phyloP scores from a whole-genome alignment of 768 basidiomycete species.

The Pulveroboletus frians region DNA sequence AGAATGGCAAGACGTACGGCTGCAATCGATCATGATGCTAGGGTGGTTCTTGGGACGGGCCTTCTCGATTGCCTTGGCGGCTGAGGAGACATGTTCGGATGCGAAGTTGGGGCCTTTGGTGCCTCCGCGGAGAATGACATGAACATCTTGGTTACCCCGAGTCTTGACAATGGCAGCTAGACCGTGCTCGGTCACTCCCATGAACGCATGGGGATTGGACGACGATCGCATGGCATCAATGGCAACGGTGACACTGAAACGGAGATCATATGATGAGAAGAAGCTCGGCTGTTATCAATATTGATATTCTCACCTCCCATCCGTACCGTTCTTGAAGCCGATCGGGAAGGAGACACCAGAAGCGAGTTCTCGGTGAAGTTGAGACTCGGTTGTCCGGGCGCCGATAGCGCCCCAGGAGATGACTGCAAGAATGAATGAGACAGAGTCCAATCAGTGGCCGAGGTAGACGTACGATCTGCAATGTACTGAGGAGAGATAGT shows the following conservation, averaged over 20 bases:
- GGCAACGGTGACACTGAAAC: conserved; percentile 68
- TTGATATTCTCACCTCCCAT: conserved; percentile 57
- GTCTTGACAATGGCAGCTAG: conserved; percentile 96
- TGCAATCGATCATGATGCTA: conserved; percentile 86
- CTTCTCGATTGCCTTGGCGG: conserved; percentile 59
- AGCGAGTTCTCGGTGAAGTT: conserved; percentile 94
- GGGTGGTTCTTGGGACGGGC: conserved; percentile 48
- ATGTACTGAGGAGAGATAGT: conserved; percentile 80
- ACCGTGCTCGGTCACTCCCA: conserved; percentile 84
- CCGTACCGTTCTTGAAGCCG: conserved; percentile 99
- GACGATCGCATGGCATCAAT: conserved; percentile 95
- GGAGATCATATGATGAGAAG: conserved; percentile 2
- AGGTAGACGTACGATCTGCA: conserved; percentile 51
- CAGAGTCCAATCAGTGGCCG: background rate
- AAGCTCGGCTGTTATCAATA: background rate
- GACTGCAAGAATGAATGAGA: conserved; percentile 35
- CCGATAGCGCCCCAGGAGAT: conserved; percentile 96
- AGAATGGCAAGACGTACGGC: conserved; percentile 44
- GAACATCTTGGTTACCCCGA: conserved; percentile 78
- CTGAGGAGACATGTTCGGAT: conserved; percentile 62
- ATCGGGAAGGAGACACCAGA: conserved; percentile 97
- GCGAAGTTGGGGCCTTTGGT: conserved; percentile 87
- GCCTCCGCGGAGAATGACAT: conserved; percentile 94
- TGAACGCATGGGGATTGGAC: conserved; percentile 91
- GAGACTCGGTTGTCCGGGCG: conserved; percentile 94